phyloP scores from a whole-genome alignment of 441 rosid species.

The Gossypium davidsonii region DNA sequence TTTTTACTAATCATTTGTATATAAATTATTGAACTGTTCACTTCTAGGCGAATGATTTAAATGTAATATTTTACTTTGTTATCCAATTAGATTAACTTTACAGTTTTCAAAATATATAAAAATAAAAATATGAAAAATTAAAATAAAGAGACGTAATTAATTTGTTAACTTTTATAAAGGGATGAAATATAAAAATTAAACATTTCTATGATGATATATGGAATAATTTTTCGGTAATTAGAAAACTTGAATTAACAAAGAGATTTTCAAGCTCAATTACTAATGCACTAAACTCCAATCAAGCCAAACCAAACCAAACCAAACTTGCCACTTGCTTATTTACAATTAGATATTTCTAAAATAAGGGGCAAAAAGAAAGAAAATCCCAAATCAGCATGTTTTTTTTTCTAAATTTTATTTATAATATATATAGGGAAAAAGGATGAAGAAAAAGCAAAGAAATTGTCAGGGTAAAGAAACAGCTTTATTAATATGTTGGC shows the following conservation, averaged over 20 bases:
- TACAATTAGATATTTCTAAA: neutral
- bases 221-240: neutral
- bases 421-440: neutral
- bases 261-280: conserved; percentile 19
- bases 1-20: no score
- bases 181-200: no score
- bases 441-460: conserved; percentile 19
- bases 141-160: no score
- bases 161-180: no score
- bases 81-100: no score
- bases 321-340: neutral
- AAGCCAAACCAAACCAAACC: neutral
- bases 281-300: neutral
- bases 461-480: conserved; percentile 35
- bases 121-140: no score
- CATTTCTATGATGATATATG: neutral
- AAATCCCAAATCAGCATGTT: neutral
- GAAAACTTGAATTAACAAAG: conserved; percentile 13
- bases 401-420: neutral
- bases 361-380: conserved; percentile 1
- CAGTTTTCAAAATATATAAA: no score
- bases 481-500: conserved; percentile 24
- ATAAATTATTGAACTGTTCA: no score
- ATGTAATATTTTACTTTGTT: no score
- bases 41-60: no score